Evolutionary conservation across 306 rosid genomes (phyloP).

Genomic region (Betula pendula): DNA sequence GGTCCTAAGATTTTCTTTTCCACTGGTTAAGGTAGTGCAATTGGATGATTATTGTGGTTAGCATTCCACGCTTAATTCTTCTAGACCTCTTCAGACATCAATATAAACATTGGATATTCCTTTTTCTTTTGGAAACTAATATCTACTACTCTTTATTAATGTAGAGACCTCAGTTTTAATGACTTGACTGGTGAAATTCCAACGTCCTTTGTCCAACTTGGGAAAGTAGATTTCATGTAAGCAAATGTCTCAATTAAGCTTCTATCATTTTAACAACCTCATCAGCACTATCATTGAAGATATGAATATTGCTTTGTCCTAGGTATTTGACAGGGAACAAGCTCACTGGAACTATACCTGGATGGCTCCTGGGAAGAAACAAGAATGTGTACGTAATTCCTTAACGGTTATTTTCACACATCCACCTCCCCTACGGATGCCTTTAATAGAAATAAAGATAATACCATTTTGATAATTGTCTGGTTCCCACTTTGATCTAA

Average conservation of each 20-base stretch:
- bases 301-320: conserved; percentile 13
- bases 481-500: conserved; percentile 7
- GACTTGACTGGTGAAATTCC: conserved; percentile 75
- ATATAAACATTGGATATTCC: background rate
- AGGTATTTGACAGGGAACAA: conserved; percentile 81
- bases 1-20: background rate
- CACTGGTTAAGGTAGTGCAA: background rate
- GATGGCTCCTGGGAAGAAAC: conserved; percentile 58
- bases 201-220: conserved; percentile 46
- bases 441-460: background rate
- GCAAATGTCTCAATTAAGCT: conserved; percentile 19
- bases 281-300: conserved; percentile 6
- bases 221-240: conserved; percentile 67
- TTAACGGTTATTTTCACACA: conserved; percentile 11
- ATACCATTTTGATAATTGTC: background rate
- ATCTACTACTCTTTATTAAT: conserved; percentile 21
- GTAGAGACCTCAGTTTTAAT: conserved; percentile 87
- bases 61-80: background rate
- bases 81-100: background rate
- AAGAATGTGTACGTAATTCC: conserved; percentile 53
- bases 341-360: conserved; percentile 68
- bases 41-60: background rate
- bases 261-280: conserved; percentile 13
- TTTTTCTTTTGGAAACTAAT: conserved; percentile 12
- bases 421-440: conserved; percentile 12